phyloP scores from a whole-genome alignment of 208 protist genomes.

The Leishmania braziliensis region DNA sequence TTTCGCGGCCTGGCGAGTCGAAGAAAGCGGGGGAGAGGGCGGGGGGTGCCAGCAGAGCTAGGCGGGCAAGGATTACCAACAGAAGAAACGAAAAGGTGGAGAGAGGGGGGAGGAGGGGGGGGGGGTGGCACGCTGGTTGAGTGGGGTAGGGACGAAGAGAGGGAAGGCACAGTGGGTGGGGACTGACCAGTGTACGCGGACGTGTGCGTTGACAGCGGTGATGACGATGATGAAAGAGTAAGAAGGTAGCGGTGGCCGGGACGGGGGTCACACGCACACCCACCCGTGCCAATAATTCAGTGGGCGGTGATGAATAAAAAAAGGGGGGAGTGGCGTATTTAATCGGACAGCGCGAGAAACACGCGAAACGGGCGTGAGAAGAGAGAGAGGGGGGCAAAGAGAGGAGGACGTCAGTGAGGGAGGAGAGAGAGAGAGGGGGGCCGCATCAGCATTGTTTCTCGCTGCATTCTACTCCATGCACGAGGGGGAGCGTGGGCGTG shows the following conservation, averaged over 20 bases:
- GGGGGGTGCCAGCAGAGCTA: background rate
- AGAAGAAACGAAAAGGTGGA: background rate
- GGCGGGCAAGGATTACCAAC: background rate
- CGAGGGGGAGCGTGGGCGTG: background rate
- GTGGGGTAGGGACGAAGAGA: background rate
- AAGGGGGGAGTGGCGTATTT: background rate
- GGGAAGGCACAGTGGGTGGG: background rate
- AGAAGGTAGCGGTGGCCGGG: background rate
- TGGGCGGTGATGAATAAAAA: background rate
- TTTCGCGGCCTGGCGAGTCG: background rate
- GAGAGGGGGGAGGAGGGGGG: background rate
- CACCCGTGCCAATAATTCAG: background rate
- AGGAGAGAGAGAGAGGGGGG: background rate
- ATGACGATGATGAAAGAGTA: background rate
- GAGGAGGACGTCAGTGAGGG: background rate
- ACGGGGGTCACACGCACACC: background rate
- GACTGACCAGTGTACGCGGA: background rate
- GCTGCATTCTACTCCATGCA: background rate
- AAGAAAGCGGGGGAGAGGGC: slow-evolving; percentile 16
- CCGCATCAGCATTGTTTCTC: background rate
- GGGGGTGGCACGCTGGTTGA: background rate
- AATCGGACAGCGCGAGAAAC: background rate
- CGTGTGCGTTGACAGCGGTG: background rate
- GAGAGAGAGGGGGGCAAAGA: background rate
- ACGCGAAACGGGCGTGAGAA: background rate